Evolutionary conservation across 2,329 filamentous ascomycete genomes (phyloP), one percentile per base, ranked within the genome.

Genomic region (Fusarium armeniacum): DNA sequence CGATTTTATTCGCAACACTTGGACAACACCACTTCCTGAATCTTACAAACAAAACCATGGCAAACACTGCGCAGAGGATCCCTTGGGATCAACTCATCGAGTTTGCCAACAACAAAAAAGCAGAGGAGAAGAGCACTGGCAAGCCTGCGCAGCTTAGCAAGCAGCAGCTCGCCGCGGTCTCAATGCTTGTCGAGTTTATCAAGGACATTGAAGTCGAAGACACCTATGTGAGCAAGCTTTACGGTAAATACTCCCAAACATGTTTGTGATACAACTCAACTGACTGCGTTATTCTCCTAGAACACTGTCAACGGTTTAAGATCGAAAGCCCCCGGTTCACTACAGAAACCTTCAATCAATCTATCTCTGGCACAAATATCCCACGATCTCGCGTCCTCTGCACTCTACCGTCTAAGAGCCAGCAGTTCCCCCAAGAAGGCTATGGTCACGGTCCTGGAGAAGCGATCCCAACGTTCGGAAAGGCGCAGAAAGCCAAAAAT

Each of bases 401-500:
- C 58, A 65, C 53, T 5, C 43, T 80, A 10, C 44, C 70, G 1
- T 64, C 60, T 41, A 53, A 44, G 35, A 62, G 67, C 15, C 62
- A 68, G 6, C 53, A 62, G 28, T 81, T 77, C 45, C 76, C 73
- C 9, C 61, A 70, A 13, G 51, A 62, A 75, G 80, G 79, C 20
- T 81, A 79, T 50, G 82, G 82, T 26, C 70, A 76, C 15, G 63
- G 72, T 1, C 47, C 65, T 9, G 75, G 75, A 8, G 58, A 73
- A 33, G 60, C 69, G 5, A 60, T 71, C 33, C 82, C 81, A 0
- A 61, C 72, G 1, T 88, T 87, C 54, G 59, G 75, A 13, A 78
- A 73, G 28, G 87, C 87, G 69, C 87, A 85, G 77, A 75, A 83
- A 36, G 85, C 87, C 26, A 87, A 85, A 74, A 79, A 83, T 64